These are phyloP conservation scores for Fusarium sp. DNA, from an alignment of 2,329 filamentous ascomycete genomes.

Conservation along the genomic window DNA sequence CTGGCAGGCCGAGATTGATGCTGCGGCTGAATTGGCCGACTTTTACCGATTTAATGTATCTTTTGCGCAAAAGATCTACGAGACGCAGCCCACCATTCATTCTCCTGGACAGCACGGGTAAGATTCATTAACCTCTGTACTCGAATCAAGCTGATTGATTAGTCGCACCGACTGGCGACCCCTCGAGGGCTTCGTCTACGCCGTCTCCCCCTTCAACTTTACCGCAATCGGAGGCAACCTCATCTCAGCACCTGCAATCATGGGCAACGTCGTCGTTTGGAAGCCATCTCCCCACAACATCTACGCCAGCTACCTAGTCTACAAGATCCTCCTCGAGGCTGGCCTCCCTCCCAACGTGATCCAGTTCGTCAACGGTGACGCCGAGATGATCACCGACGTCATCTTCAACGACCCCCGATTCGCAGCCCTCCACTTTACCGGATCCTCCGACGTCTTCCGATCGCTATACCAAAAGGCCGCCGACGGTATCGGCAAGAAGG, in stretches of 20 bases:
- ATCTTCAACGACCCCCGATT: conserved; percentile 83
- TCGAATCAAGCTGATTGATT: background rate
- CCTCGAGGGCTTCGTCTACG: conserved; percentile 93
- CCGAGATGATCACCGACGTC: conserved; percentile 81
- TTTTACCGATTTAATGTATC: conserved; percentile 94
- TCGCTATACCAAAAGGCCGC: conserved; percentile 87
- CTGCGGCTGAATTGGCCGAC: conserved; percentile 91
- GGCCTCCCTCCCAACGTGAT: conserved; percentile 89
- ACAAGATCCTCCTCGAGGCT: conserved; percentile 89
- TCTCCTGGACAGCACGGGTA: conserved; percentile 74
- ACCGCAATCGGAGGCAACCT: conserved; percentile 94
- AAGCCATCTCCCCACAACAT: conserved; percentile 90
- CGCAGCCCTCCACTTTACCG: conserved; percentile 90
- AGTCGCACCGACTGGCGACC: conserved; percentile 54
- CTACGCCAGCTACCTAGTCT: conserved; percentile 86
- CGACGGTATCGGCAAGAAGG: conserved; percentile 79
- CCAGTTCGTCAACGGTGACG: conserved; percentile 90
- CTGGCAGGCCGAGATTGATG: conserved; percentile 97
- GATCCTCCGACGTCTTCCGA: conserved; percentile 90
- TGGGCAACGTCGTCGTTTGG: conserved; percentile 96
- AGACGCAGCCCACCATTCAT: conserved; percentile 86
- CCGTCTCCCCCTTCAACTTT: conserved; percentile 94
- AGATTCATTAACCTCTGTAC: background rate
- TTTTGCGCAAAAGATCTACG: conserved; percentile 90
- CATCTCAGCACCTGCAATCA: conserved; percentile 81